Percentiles rank a stretch among this genome's conserved stretches.
phyloP scores from a whole-genome alignment of 2,329 filamentous ascomycete species.

The Clathrospora elynae region DNA sequence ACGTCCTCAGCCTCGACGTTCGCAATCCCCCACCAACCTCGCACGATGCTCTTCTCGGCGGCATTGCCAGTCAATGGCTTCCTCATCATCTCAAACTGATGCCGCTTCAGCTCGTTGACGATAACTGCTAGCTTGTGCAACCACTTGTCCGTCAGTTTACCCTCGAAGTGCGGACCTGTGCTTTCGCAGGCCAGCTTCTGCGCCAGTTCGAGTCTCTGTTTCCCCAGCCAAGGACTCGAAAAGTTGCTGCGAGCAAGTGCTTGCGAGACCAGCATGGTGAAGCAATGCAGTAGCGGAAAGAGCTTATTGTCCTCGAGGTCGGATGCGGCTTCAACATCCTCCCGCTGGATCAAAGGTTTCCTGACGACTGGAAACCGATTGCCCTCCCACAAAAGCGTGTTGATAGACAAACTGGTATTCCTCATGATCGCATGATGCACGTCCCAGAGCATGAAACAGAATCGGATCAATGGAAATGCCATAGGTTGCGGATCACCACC shows the following conservation, averaged over 20 bases:
- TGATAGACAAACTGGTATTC: conserved; percentile 1
- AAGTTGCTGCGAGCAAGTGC: conserved; percentile 3
- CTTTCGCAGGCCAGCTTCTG: background rate
- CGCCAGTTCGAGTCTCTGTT: conserved; percentile 1
- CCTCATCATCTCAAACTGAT: conserved; percentile 10
- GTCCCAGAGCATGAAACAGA: conserved; percentile 8
- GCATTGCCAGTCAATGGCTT: conserved; percentile 2
- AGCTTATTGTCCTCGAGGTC: background rate
- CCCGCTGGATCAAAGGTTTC: conserved; percentile 4
- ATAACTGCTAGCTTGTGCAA: conserved; percentile 5
- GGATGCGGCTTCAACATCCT: conserved; percentile 5
- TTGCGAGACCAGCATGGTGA: conserved; percentile 7
- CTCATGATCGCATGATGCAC: conserved; percentile 1
- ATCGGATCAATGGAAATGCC: conserved; percentile 1
- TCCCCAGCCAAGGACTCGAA: background rate
- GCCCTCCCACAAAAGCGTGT: conserved; percentile 4
- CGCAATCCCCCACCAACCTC: conserved; percentile 6
- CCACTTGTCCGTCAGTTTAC: background rate
- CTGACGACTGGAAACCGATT: conserved; percentile 2
- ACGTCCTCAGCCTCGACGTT: conserved; percentile 3
- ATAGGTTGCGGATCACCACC: conserved; percentile 5
- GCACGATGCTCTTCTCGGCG: conserved; percentile 8
- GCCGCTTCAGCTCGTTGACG: conserved; percentile 3
- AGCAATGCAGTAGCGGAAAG: conserved; percentile 3
- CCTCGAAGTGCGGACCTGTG: conserved; percentile 3